Evolutionary conservation across 2,329 filamentous ascomycete species (phyloP), one percentile per base, ranked within the genome.

Genomic region (Gnomoniopsis smithogilvyi): DNA sequence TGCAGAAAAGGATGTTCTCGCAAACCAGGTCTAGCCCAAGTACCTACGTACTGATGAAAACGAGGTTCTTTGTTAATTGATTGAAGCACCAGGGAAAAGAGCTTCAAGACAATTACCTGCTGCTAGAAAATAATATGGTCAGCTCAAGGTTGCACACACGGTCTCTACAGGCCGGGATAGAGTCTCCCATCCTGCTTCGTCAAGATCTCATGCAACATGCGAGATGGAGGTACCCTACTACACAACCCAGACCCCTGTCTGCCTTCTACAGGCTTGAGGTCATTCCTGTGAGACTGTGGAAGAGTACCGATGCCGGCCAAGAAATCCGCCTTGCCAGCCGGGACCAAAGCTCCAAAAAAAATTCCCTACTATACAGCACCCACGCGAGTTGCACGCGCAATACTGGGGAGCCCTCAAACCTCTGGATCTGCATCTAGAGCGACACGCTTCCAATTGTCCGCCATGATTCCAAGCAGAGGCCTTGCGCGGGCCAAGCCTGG

Each of bases 391-490:
- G 17, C 51, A 41, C 45, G 22, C 48, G 21, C 34, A 17, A 8
- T 17, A 30, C 26, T 30, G 26, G 26, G 4, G 26, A n/a, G n/a
- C n/a, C 15, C 10, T 6, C 34, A 50, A n/a, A 43, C 30, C 47
- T n/a, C n/a, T 26, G 30, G 43, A 54, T 24, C 15, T n/a, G 19
- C 36, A 57, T 30, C 24, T 30, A 54, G 56, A 61, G 48, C 62
- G 57, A 43, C 43, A 59, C 34, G 38, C 34, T 51, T 15, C 38
- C n/a, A n/a, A 15, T 3, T 41, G 15, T 41, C 38, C 34, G 54
- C 67, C 65, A 86, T 86, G 83, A 74, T 86, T 69, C 78, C 80
- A 68, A 79, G 80, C 65, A 78, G 78, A 77, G 79, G 80, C 65
- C 67, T 84, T 57, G 73, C 77, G 62, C 78, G 75, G 72, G 74